Percentiles rank a stretch among this genome's conserved stretches.
phyloP scores from a whole-genome alignment of 106 monocot genomes.

The Iris macrosiphon region DNA sequence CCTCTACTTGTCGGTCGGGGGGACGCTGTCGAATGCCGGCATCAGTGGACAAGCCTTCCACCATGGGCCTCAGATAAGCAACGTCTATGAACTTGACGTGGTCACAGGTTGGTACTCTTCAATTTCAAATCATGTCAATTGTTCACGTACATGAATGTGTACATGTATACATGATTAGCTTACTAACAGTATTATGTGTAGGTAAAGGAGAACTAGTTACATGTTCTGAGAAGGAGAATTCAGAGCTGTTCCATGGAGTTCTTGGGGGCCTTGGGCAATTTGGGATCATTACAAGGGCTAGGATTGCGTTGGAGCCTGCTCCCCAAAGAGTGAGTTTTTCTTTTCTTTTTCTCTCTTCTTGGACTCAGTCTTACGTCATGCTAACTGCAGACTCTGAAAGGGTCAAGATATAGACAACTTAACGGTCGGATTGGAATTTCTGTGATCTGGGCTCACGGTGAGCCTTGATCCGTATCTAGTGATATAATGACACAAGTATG shows the following conservation, averaged over 20 bases:
- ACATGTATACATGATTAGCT: not conserved
- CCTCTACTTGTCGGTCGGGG: constrained; percentile 69
- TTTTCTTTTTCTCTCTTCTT: not conserved
- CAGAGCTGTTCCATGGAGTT: constrained; percentile 68
- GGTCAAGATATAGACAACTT: too few relatives aligned
- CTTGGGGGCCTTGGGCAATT: constrained; percentile 94
- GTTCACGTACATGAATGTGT: not conserved
- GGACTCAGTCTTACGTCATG: too few relatives aligned
- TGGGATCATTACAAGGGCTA: constrained; percentile 89
- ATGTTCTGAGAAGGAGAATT: constrained; percentile 48
- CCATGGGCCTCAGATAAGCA: constrained; percentile 82
- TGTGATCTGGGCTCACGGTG: too few relatives aligned
- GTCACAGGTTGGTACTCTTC: constrained; percentile 51
- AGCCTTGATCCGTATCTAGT: too few relatives aligned
- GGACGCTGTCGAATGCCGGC: constrained; percentile 81
- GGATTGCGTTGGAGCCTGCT: constrained; percentile 68
- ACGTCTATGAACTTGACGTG: constrained; percentile 75
- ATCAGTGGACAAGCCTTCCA: constrained; percentile 88
- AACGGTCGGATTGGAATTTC: too few relatives aligned
- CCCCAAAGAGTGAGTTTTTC: constrained; percentile 45
- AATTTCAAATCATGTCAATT: not conserved
- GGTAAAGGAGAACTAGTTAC: constrained; percentile 77
- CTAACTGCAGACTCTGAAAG: too few relatives aligned
- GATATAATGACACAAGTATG: too few relatives aligned
- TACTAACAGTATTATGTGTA: constrained; percentile 10